phyloP scores from a whole-genome alignment of 768 basidiomycete genomes.

The Suillus fuscotomentosus region DNA sequence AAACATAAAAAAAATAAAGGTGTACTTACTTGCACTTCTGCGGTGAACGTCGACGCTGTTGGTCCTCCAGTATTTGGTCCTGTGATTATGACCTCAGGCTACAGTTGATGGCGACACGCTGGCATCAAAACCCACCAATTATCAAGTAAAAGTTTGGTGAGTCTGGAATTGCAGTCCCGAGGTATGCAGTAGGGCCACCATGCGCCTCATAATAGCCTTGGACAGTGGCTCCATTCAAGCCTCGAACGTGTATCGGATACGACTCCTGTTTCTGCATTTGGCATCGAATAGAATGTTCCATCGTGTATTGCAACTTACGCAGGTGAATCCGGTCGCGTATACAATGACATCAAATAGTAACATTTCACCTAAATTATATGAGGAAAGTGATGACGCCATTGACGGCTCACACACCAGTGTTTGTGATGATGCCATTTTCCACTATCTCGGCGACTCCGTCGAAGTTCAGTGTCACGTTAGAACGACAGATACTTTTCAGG shows the following conservation, averaged over 20 bases:
- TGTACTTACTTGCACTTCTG: slow-evolving; percentile 26
- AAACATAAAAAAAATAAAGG: not conserved
- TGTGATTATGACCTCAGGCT: not conserved
- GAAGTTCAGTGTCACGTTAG: slow-evolving; percentile 24
- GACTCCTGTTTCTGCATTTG: slow-evolving; percentile 12
- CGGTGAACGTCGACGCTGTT: slow-evolving; percentile 19
- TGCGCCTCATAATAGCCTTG: slow-evolving; percentile 27
- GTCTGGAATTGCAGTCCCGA: slow-evolving; percentile 31
- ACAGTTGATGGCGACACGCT: not conserved
- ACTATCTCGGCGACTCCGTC: slow-evolving; percentile 19
- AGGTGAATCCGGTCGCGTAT: slow-evolving; percentile 32
- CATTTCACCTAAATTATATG: slow-evolving; percentile 17
- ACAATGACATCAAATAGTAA: slow-evolving; percentile 33
- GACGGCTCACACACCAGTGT: slow-evolving; percentile 15
- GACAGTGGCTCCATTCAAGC: slow-evolving; percentile 22
- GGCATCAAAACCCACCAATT: slow-evolving; percentile 16
- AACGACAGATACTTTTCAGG: slow-evolving; percentile 18
- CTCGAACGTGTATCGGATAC: slow-evolving; percentile 21
- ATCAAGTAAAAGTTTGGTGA: slow-evolving; percentile 37
- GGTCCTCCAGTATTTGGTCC: slow-evolving; percentile 25
- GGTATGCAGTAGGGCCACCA: slow-evolving; percentile 33
- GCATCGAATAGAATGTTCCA: not conserved
- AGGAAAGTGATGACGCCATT: not conserved
- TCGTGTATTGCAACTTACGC: slow-evolving; percentile 16
- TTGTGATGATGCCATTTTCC: slow-evolving; percentile 22